These are phyloP conservation scores for Zymoseptoria pseudotritici DNA, from an alignment of 2,329 filamentous ascomycete species.

Conservation along the genomic window DNA sequence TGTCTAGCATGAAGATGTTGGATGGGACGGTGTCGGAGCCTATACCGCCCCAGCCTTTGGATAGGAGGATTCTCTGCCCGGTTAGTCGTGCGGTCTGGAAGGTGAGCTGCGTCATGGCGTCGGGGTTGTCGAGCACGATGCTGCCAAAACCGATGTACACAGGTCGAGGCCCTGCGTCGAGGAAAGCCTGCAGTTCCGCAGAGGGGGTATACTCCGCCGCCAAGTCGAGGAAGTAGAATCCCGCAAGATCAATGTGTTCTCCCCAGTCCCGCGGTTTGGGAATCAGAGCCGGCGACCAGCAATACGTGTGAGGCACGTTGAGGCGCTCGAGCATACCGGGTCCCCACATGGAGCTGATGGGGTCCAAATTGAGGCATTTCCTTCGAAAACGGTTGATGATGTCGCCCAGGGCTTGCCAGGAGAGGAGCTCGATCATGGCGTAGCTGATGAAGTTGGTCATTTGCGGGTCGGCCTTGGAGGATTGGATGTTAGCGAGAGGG, in stretches of 20 bases:
- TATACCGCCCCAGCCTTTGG: constrained; percentile 48
- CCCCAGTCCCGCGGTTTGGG: constrained; percentile 73
- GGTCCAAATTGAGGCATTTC: constrained; percentile 65
- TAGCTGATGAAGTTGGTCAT: constrained; percentile 80
- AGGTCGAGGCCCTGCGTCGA: constrained; percentile 63
- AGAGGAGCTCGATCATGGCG: constrained; percentile 64
- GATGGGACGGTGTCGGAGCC: constrained; percentile 33
- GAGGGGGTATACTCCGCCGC: constrained; percentile 60
- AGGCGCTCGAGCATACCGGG: constrained; percentile 71
- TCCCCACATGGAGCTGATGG: constrained; percentile 73
- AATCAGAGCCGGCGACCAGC: constrained; percentile 79
- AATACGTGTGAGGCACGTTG: constrained; percentile 79
- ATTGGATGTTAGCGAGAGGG: constrained; percentile 73
- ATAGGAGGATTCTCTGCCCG: constrained; percentile 48
- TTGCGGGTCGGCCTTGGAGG: constrained; percentile 65
- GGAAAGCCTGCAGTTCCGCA: constrained; percentile 57
- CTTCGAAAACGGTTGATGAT: constrained; percentile 82
- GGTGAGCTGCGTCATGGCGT: constrained; percentile 61
- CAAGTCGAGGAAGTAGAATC: constrained; percentile 68
- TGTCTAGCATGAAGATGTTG: constrained; percentile 45
- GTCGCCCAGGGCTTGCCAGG: constrained; percentile 77
- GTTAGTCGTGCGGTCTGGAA: constrained; percentile 58
- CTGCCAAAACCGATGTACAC: constrained; percentile 80
- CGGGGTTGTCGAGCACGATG: constrained; percentile 71
- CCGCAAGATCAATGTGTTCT: constrained; percentile 60